A percentile compares a stretch with the other conserved stretches of the same genome.
These are phyloP conservation scores for Polychaeton citri DNA, from an alignment of 2,329 filamentous ascomycete genomes.

Conservation along the genomic window DNA sequence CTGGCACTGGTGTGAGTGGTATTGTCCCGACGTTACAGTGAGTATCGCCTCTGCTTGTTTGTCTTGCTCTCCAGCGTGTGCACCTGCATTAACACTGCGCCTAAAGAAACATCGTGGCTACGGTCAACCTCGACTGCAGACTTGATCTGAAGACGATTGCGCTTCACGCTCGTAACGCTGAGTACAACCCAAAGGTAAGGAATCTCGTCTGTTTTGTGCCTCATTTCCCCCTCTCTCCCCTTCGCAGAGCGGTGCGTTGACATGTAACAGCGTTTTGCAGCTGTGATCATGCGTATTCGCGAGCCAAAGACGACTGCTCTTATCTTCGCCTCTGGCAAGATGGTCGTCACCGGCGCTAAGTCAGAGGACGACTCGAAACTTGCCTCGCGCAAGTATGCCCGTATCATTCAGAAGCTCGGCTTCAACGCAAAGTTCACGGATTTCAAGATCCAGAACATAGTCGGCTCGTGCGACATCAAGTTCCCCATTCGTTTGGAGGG, in stretches of 20 bases:
- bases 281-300: conserved; percentile 98
- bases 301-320: conserved; percentile 97
- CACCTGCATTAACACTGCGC: conserved; percentile 12
- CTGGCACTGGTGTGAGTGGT: conserved; percentile 69
- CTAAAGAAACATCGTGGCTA: conserved; percentile 93
- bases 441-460: conserved; percentile 99
- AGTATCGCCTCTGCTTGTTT: conserved; percentile 44
- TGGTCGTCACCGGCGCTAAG: conserved; percentile 97
- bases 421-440: conserved; percentile 99
- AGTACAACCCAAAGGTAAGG: conserved; percentile 93
- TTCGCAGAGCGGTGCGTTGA: conserved; percentile 17
- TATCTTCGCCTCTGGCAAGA: conserved; percentile 97
- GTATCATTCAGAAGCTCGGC: conserved; percentile 98
- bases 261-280: conserved; percentile 71
- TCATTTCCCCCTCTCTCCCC: conserved; percentile 11
- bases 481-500: conserved; percentile 96
- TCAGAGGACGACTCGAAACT: conserved; percentile 97
- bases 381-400: conserved; percentile 91
- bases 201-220: too few relatives aligned
- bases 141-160: conserved; percentile 98
- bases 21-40: conserved; percentile 92
- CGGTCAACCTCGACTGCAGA: conserved; percentile 93
- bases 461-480: conserved; percentile 97
- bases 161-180: conserved; percentile 91
- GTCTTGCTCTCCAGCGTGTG: conserved; percentile 15